phyloP scores from a whole-genome alignment of 345 rosid genomes.

The Pugionium cornutum region DNA sequence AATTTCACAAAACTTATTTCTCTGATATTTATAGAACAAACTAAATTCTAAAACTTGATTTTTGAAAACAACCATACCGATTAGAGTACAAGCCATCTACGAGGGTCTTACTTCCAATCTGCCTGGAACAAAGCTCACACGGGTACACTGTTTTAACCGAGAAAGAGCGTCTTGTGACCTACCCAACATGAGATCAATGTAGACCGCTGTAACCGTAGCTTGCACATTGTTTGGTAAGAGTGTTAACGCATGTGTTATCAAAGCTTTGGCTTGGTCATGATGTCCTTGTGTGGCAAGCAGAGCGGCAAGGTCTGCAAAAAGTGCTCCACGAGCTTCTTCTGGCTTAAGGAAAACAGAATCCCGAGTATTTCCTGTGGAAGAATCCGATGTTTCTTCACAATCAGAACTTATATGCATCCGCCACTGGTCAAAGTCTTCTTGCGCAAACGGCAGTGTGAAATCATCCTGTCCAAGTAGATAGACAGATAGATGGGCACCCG shows the following conservation, averaged over 20 bases:
- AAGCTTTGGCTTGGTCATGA: conserved; percentile 60
- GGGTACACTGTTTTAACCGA: conserved; percentile 72
- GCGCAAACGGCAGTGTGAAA: conserved; percentile 65
- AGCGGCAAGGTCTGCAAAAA: conserved; percentile 75
- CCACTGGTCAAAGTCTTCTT: conserved; percentile 73
- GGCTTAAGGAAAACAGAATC: conserved; percentile 63
- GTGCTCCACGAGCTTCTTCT: conserved; percentile 82
- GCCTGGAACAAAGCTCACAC: conserved; percentile 62
- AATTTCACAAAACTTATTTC: conserved; percentile 19
- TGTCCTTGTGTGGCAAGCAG: conserved; percentile 75
- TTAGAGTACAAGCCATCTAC: conserved; percentile 34
- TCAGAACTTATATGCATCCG: conserved; percentile 52
- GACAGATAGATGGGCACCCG: conserved; percentile 67
- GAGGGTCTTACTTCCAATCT: conserved; percentile 40
- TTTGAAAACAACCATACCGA: background rate
- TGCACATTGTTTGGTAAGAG: conserved; percentile 61
- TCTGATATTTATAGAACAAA: conserved; percentile 26
- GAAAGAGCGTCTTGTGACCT: conserved; percentile 74
- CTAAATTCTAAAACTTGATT: conserved; percentile 31
- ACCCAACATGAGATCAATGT: conserved; percentile 73
- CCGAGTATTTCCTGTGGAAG: conserved; percentile 34
- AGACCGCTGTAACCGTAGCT: conserved; percentile 78
- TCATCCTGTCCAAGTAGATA: conserved; percentile 63
- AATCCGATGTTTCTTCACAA: conserved; percentile 61
- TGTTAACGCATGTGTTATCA: conserved; percentile 58